Base-by-base conservation (phyloP, 139 green algal species). In the Closterium sp. region DNA sequence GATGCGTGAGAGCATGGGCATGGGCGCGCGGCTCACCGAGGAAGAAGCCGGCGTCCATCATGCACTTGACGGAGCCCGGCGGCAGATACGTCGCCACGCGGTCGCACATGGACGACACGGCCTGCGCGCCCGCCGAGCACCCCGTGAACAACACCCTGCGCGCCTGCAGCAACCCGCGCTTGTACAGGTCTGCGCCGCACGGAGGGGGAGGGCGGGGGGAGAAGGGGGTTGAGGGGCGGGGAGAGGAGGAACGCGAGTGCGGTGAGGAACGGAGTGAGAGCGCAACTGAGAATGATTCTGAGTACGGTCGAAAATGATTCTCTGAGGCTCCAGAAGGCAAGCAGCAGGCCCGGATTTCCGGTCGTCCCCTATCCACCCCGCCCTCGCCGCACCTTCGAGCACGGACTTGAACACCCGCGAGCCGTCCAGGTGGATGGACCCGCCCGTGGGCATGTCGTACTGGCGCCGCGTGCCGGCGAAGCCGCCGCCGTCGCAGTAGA, bases 1-100 rank as follows among this genome's bases (percentile, higher is more conserved):
- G 10, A 16, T 69, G 7, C 43, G 43, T 69, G 9, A 16, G 12
- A 69, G 3, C 9, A 69, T 25, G n/a, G n/a, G n/a, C n/a, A n/a
- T n/a, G n/a, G n/a, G n/a, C n/a, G n/a, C n/a, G 43, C 5, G 5
- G 5, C 81, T 86, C 81, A 86, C 81, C 81, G n/a, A 86, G 30
- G 81, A 86, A 86, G 28, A 86, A 86, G n/a, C 81, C 81, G 16
- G 81, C 81, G 28, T 86, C 81, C 81, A 86, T 86, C n/a, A 86
- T 34, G 81, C 81, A 86, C 81, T 86, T 86, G n/a, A 86, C 81
- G 28, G n/a, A 32, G 1, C 30, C n/a, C 81, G n/a, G 81, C n/a
- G n/a, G n/a, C n/a, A 86, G 25, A 23, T 86, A 86, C 81, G 81
- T 33, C n/a, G 81, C 81, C n/a, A 86, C 30, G 81, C n/a, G 81